Base-by-base conservation (phyloP, 225 moss, liverwort and hornwort genomes). In the Neckera pumila region DNA sequence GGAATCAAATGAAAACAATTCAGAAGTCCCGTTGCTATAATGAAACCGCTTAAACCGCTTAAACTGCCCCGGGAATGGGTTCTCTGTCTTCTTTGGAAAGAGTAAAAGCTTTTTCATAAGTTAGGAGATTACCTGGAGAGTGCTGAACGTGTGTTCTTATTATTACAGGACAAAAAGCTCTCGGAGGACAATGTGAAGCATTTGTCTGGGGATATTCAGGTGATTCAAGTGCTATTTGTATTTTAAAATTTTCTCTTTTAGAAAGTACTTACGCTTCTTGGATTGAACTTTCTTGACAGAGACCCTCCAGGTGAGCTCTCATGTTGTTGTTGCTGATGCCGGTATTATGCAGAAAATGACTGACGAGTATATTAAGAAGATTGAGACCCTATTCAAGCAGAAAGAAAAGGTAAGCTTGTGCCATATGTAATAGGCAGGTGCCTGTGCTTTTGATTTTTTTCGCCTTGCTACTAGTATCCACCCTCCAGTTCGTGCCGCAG, bases 131-230 rank as follows among this genome's bases (percentile, higher is more conserved):
- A 75, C 49, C 66, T 84, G 59, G 40, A 69, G 40, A 61, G 70
- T 61, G 81, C 85, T 90, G 85, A 90, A 73, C 54, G 59, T 76
- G 40, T 15, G 25, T 83, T 79, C 63, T 40, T 76, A 22, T 40
- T 76, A 27, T 90, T 84, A 38, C 95, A 97, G 98, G 98, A 95
- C 84, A 99, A 92, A 86, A 99, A 97, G 87, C 92, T 97, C 45
- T 99, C 98, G 53, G 91, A 92, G 88, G 97, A 97, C 85, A 96
- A 96, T 91, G 90, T 95, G 84, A 99, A 99, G 89, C 96, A 97
- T 86, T 80, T 95, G 56, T 93, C 95, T 84, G 90, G 69, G 71
- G 96, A 99, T 82, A 96, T 99, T 75, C 98, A 98, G 98, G 98
- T 98, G 77, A 86, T 80, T 69, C 43, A n/a, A n/a, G n/a, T n/a